Evolutionary conservation across 208 protist genomes (phyloP).

Genomic region (Acanthamoeba pearcei): DNA sequence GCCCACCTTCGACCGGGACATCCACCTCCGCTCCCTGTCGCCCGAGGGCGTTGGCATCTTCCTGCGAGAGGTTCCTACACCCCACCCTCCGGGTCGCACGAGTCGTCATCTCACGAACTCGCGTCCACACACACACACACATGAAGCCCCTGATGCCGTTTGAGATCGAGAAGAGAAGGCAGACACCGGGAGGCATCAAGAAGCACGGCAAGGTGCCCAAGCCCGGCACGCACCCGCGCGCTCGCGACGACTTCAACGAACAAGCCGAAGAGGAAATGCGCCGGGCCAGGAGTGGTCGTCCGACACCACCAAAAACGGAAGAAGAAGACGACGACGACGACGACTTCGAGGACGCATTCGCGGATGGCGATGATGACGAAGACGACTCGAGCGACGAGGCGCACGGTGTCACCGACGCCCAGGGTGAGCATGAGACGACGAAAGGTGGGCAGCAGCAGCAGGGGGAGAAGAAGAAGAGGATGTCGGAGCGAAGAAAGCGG

Average conservation of each 20-base stretch:
- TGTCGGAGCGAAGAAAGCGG: constrained; percentile 42
- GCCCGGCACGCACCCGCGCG: background rate
- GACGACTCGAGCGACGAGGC: background rate
- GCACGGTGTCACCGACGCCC: background rate
- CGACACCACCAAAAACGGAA: background rate
- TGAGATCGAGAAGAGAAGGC: constrained; percentile 45
- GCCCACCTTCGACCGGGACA: constrained; percentile 43
- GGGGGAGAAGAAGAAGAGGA: constrained; percentile 15
- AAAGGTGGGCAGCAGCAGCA: background rate
- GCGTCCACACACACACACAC: too few species aligned
- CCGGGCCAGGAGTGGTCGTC: background rate
- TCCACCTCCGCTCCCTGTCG: background rate
- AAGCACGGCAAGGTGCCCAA: constrained; percentile 51
- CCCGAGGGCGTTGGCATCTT: constrained; percentile 65
- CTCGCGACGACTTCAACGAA: background rate
- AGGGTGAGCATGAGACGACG: background rate
- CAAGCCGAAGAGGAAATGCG: background rate
- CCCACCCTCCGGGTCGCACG: too few species aligned
- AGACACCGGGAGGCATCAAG: background rate
- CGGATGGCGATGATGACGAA: constrained; percentile 13
- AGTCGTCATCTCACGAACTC: too few species aligned
- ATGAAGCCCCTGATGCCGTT: constrained; percentile 60
- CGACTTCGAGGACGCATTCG: background rate
- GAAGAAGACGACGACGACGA: background rate
- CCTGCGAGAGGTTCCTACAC: background rate